phyloP scores from a whole-genome alignment of 805 yeast species.

The Starmerella bombi region DNA sequence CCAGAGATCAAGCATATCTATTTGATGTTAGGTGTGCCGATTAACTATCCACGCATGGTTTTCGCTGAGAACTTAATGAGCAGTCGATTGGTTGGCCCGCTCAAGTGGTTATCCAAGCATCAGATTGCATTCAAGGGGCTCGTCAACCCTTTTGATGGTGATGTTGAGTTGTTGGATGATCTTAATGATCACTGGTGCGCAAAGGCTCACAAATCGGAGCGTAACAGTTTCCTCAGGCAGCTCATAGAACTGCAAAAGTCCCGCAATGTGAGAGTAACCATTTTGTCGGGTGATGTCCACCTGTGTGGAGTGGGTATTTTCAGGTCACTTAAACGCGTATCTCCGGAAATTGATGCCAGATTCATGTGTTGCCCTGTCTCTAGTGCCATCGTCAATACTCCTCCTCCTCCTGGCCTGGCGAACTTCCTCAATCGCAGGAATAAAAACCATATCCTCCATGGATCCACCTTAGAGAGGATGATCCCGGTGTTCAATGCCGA shows the following conservation, averaged over 20 bases:
- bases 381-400: slow-evolving; percentile 82
- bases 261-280: slow-evolving; percentile 60
- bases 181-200: slow-evolving; percentile 97
- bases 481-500: slow-evolving; percentile 57
- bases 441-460: slow-evolving; percentile 52
- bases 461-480: slow-evolving; percentile 61
- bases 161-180: slow-evolving; percentile 82
- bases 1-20: slow-evolving; percentile 59
- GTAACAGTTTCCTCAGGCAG: slow-evolving; percentile 52
- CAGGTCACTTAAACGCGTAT: slow-evolving; percentile 36
- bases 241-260: slow-evolving; percentile 54
- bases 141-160: slow-evolving; percentile 85
- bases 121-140: slow-evolving; percentile 49
- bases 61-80: slow-evolving; percentile 72
- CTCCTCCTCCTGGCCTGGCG: slow-evolving; percentile 87
- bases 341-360: slow-evolving; percentile 59
- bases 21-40: slow-evolving; percentile 85
- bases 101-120: slow-evolving; percentile 37
- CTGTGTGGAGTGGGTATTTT: slow-evolving; percentile 73
- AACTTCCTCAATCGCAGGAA: slow-evolving; percentile 53
- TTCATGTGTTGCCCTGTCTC: slow-evolving; percentile 72
- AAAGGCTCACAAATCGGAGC: slow-evolving; percentile 67
- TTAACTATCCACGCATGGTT: slow-evolving; percentile 85
- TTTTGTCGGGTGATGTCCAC: slow-evolving; percentile 89
- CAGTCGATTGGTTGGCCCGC: slow-evolving; percentile 41